These are phyloP conservation scores for Graphiopsis chlorocephala DNA, from an alignment of 2,329 filamentous ascomycete species.

Conservation along the genomic window DNA sequence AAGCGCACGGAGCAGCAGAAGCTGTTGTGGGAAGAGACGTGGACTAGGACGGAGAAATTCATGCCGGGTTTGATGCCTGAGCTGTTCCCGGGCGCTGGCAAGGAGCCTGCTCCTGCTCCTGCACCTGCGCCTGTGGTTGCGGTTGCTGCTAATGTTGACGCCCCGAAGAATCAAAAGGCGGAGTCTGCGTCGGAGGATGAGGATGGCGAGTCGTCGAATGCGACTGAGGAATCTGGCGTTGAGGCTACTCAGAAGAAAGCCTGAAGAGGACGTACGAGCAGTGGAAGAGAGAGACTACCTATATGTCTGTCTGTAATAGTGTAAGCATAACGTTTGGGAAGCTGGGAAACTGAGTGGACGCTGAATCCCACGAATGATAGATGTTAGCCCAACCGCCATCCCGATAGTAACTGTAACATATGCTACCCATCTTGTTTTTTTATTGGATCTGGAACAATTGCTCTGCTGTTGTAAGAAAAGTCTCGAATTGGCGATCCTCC, in stretches of 20 bases:
- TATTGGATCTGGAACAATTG: neutral
- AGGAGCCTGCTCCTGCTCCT: conserved; percentile 17
- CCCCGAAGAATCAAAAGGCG: neutral
- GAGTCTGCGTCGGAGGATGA: conserved; percentile 15
- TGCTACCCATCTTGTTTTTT: neutral
- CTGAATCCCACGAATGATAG: too few species aligned
- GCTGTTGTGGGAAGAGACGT: conserved; percentile 60
- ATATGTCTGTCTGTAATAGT: neutral
- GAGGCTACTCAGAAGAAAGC: conserved; percentile 4
- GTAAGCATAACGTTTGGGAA: conserved; percentile 3
- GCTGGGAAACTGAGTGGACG: too few species aligned
- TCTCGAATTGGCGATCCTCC: neutral
- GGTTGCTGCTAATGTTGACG: neutral
- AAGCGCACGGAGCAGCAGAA: conserved; percentile 47
- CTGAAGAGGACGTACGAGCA: neutral
- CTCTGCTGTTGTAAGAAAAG: neutral
- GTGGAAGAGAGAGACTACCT: neutral
- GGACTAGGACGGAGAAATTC: conserved; percentile 58
- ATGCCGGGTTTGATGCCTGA: conserved; percentile 58
- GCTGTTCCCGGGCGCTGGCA: conserved; percentile 53
- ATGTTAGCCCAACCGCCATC: too few species aligned
- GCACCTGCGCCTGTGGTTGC: neutral
- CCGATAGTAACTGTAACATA: too few species aligned
- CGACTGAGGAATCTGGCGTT: neutral
- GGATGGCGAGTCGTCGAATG: conserved; percentile 4